Evolutionary conservation across 345 rosid genomes (phyloP).

Genomic region (Salix koriyanagi): DNA sequence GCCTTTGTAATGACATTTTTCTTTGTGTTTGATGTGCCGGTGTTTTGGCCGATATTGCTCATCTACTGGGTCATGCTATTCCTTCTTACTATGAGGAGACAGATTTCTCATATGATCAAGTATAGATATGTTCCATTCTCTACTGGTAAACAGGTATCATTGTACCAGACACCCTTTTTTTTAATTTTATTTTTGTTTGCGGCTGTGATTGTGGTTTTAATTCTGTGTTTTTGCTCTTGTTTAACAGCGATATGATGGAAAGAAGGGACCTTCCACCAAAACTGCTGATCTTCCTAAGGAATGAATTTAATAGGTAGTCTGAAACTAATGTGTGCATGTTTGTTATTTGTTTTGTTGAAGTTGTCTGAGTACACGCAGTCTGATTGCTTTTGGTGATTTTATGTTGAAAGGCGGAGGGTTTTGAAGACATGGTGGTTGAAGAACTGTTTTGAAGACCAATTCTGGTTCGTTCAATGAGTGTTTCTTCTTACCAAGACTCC

Average conservation of each 20-base stretch:
- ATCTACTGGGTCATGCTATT: slow-evolving; percentile 85
- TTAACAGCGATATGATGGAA: slow-evolving; percentile 57
- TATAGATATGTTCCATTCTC: slow-evolving; percentile 91
- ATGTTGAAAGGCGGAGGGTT: slow-evolving; percentile 14
- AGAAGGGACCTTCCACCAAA: slow-evolving; percentile 53
- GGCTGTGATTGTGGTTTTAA: neutral
- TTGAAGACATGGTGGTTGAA: slow-evolving; percentile 20
- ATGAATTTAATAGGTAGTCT: slow-evolving; percentile 32
- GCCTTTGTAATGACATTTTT: slow-evolving; percentile 82
- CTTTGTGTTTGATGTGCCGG: slow-evolving; percentile 72
- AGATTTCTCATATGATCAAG: slow-evolving; percentile 90
- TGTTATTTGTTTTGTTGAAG: neutral
- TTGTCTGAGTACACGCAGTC: neutral
- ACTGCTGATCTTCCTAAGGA: slow-evolving; percentile 33
- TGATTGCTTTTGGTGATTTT: slow-evolving; percentile 5
- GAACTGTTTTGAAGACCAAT: slow-evolving; percentile 10
- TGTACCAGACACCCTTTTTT: neutral
- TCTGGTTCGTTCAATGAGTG: slow-evolving; percentile 5
- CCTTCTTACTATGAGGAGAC: slow-evolving; percentile 80
- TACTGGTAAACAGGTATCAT: slow-evolving; percentile 73
- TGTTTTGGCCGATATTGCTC: slow-evolving; percentile 95
- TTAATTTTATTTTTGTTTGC: neutral
- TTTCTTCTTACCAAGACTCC: slow-evolving; percentile 6
- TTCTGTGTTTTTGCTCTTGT: slow-evolving; percentile 12
- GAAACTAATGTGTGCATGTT: neutral